phyloP scores from a whole-genome alignment of 2,329 filamentous ascomycete species.

The Phialocephala subalpina region DNA sequence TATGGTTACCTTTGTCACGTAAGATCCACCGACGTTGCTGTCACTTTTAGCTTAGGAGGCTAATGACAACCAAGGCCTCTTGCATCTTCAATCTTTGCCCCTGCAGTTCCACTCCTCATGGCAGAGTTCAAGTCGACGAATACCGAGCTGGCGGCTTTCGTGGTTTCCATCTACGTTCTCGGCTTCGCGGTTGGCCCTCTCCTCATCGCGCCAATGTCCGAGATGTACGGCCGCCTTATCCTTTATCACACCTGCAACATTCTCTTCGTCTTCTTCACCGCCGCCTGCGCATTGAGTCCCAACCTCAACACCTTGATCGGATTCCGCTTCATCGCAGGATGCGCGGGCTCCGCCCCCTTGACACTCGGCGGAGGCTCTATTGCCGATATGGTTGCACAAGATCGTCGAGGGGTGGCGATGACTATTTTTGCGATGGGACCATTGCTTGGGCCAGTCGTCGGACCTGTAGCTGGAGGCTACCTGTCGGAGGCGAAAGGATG shows the following conservation, averaged over 20 bases:
- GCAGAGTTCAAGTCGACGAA: constrained; percentile 52
- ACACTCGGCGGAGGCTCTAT: constrained; percentile 50
- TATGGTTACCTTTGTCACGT: too few species aligned
- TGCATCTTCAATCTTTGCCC: constrained; percentile 53
- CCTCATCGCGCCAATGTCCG: constrained; percentile 57
- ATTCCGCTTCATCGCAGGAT: constrained; percentile 68
- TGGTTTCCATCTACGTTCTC: constrained; percentile 52
- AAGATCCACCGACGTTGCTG: too few species aligned
- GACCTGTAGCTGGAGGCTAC: constrained; percentile 45
- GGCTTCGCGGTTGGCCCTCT: constrained; percentile 28
- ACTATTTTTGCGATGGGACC: constrained; percentile 19
- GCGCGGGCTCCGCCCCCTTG: constrained; percentile 61
- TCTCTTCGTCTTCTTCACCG: constrained; percentile 58
- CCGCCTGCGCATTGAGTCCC: constrained; percentile 58
- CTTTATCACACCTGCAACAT: constrained; percentile 60
- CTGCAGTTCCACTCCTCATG: constrained; percentile 54
- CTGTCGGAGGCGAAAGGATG: constrained; percentile 20
- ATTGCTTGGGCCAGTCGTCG: constrained; percentile 44
- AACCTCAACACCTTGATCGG: constrained; percentile 57
- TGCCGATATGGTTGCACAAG: constrained; percentile 15
- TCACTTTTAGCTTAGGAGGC: too few species aligned
- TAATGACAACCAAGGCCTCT: too few species aligned
- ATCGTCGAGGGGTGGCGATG: constrained; percentile 23
- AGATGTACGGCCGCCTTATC: constrained; percentile 62
- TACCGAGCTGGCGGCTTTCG: constrained; percentile 61